A percentile compares a stretch with the other conserved stretches of the same genome.
These are phyloP conservation scores for Pythium biforme DNA, from an alignment of 352 stramenopile species.

Conservation along the genomic window DNA sequence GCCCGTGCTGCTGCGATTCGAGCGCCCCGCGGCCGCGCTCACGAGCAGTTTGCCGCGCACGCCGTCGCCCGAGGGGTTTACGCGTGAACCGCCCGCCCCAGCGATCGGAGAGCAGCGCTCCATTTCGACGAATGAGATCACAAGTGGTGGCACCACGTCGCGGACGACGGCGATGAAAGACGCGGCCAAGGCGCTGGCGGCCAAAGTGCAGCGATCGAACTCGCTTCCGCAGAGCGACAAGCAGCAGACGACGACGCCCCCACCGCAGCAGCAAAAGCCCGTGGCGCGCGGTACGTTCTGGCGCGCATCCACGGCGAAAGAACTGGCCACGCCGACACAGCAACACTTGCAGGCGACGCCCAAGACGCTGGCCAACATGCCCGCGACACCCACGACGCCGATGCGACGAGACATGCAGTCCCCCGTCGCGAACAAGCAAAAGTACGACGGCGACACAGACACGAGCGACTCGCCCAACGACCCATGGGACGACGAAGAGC, in stretches of 20 bases:
- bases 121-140: slow-evolving; percentile 35
- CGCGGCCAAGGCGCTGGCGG: slow-evolving; percentile 17
- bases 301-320: slow-evolving; percentile 41
- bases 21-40: slow-evolving; percentile 28
- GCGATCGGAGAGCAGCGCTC: slow-evolving; percentile 35
- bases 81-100: neutral
- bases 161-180: slow-evolving; percentile 28
- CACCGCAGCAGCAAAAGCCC: slow-evolving; percentile 34
- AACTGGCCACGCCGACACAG: slow-evolving; percentile 17
- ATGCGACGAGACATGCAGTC: slow-evolving; percentile 17
- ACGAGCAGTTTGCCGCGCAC: neutral
- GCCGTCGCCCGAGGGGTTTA: slow-evolving; percentile 1
- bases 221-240: slow-evolving; percentile 58
- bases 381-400: slow-evolving; percentile 13
- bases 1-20: slow-evolving; percentile 81
- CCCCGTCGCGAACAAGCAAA: slow-evolving; percentile 18
- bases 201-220: slow-evolving; percentile 55
- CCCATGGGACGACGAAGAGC: slow-evolving; percentile 16
- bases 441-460: slow-evolving; percentile 25
- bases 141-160: slow-evolving; percentile 14
- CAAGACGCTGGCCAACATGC: slow-evolving; percentile 7
- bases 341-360: slow-evolving; percentile 7
- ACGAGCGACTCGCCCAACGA: slow-evolving; percentile 18
- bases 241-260: slow-evolving; percentile 19
- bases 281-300: slow-evolving; percentile 56